Conservation (phyloP, 805 yeast genomes). For the Zygoascus ofunaensis region DNA sequence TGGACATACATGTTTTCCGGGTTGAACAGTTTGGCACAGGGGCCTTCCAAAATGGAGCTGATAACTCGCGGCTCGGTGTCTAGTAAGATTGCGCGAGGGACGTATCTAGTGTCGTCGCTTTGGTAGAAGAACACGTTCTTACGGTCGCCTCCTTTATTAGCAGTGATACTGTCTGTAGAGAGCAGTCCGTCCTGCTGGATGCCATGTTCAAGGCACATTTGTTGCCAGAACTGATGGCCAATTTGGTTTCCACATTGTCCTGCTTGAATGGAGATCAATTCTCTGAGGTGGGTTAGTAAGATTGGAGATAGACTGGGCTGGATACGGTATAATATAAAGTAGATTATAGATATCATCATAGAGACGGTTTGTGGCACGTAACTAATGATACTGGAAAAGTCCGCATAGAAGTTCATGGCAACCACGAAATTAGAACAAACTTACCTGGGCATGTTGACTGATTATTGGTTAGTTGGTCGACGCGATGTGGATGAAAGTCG, state of each 20-base stretch:
- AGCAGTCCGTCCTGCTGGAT: constrained; percentile 55
- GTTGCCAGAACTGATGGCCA: constrained; percentile 89
- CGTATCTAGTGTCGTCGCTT: constrained; percentile 65
- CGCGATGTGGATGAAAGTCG: too few species aligned
- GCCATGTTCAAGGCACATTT: constrained; percentile 79
- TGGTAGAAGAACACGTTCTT: constrained; percentile 76
- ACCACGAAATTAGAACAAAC: too few species aligned
- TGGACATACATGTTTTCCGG: constrained; percentile 74
- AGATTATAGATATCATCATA: too few species aligned
- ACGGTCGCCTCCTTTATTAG: constrained; percentile 46
- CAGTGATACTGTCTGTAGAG: constrained; percentile 28
- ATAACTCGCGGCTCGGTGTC: constrained; percentile 86
- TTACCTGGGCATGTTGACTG: too few species aligned
- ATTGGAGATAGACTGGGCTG: too few species aligned
- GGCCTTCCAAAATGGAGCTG: constrained; percentile 44
- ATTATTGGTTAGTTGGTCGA: too few species aligned
- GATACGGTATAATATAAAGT: too few species aligned
- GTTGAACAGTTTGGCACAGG: constrained; percentile 59
- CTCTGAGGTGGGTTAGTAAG: constrained; percentile 22
- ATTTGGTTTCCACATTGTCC: constrained; percentile 98
- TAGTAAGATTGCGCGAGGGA: constrained; percentile 78
- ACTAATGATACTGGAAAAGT: too few species aligned
- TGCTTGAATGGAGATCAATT: constrained; percentile 30
- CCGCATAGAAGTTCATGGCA: too few species aligned
- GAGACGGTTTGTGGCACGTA: too few species aligned